phyloP scores from a whole-genome alignment of 2,329 filamentous ascomycete genomes.

The Penicillium sp. region DNA sequence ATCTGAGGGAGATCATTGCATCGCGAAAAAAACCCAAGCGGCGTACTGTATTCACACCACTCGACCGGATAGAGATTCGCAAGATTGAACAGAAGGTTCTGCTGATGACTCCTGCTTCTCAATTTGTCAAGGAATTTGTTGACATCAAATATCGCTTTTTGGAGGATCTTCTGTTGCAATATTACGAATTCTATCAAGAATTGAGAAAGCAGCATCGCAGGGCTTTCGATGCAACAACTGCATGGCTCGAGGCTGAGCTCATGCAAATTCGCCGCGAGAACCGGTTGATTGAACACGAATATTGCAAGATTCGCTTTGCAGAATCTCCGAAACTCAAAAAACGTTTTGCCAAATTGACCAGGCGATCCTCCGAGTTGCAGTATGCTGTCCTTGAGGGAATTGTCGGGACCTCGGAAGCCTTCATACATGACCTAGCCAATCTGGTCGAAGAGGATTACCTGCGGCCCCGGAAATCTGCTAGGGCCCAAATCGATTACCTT shows the following conservation, averaged over 20 bases:
- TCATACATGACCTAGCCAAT: background rate
- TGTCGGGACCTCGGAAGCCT: background rate
- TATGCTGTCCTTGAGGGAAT: background rate
- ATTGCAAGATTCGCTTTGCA: conserved; percentile 10
- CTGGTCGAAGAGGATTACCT: conserved; percentile 14
- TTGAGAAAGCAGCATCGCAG: background rate
- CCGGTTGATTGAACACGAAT: conserved; percentile 8
- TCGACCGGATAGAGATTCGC: background rate
- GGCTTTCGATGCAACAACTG: background rate
- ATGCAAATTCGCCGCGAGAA: background rate
- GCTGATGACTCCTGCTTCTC: background rate
- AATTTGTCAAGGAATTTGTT: conserved; percentile 1
- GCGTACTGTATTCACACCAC: background rate
- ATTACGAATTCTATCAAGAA: background rate
- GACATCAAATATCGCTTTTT: conserved; percentile 3
- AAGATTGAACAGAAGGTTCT: background rate
- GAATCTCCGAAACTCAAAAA: background rate
- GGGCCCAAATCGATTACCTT: conserved; percentile 19
- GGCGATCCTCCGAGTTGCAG: background rate
- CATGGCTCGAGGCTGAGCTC: background rate
- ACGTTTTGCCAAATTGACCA: background rate
- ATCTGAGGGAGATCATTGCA: conserved; percentile 2
- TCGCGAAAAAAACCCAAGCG: background rate
- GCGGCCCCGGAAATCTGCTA: conserved; percentile 17
- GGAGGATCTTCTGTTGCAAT: background rate